phyloP scores from a whole-genome alignment of 2,329 filamentous ascomycete species.

The Elsinoe arachidis region DNA sequence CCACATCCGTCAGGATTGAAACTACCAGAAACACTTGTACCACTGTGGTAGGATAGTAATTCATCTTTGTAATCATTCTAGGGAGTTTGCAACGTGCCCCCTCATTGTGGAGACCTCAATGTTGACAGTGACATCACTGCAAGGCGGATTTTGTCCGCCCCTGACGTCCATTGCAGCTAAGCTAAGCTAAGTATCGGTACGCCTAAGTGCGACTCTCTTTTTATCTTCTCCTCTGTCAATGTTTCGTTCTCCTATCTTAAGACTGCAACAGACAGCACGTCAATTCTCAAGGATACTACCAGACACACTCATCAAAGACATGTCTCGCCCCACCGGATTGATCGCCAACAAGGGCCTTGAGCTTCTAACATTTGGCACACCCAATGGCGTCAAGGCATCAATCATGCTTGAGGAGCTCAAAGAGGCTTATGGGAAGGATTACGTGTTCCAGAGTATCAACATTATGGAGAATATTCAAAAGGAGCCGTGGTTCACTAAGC shows the following conservation, averaged over 20 bases:
- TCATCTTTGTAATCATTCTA: too few relatives aligned
- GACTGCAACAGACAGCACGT: constrained; percentile 22
- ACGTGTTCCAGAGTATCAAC: constrained; percentile 51
- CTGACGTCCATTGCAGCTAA: background rate
- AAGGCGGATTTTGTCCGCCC: background rate
- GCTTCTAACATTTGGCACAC: constrained; percentile 49
- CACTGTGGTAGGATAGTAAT: too few relatives aligned
- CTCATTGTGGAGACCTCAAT: too few relatives aligned
- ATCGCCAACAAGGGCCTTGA: constrained; percentile 57
- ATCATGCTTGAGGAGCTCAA: constrained; percentile 59
- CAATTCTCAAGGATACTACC: constrained; percentile 19
- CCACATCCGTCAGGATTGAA: too few relatives aligned
- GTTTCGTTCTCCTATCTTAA: constrained; percentile 21
- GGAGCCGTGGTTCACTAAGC: constrained; percentile 55
- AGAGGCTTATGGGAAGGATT: constrained; percentile 51
- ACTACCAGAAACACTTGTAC: too few relatives aligned
- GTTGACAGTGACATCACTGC: background rate
- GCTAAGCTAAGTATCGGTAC: background rate
- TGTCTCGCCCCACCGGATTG: constrained; percentile 45
- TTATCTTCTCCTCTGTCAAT: constrained; percentile 13
- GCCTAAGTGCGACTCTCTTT: background rate
- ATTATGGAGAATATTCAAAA: constrained; percentile 57
- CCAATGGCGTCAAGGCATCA: constrained; percentile 45
- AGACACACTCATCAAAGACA: constrained; percentile 16
- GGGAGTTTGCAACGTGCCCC: too few relatives aligned